phyloP scores from a whole-genome alignment of 192 early-diverging fungal genomes.

The Mortierella claussenii region DNA sequence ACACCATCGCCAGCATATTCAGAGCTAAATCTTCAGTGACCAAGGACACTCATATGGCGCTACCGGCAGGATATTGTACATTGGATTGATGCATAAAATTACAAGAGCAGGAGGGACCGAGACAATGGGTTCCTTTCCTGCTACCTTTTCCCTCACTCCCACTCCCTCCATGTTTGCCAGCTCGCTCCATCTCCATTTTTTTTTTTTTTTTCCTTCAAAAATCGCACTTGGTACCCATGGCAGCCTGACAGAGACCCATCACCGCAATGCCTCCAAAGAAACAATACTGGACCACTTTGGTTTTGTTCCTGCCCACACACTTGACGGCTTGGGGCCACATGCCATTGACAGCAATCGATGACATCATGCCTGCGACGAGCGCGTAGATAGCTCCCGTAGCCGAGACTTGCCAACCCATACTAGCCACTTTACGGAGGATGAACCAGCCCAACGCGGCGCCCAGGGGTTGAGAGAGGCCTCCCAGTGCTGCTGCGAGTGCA shows the following conservation, averaged over 20 bases:
- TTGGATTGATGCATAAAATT: too few relatives aligned
- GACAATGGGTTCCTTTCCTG: too few relatives aligned
- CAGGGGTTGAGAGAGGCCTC: conserved; percentile 64
- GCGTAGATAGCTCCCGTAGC: conserved; percentile 63
- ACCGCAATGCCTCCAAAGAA: conserved; percentile 48
- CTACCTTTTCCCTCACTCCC: too few relatives aligned
- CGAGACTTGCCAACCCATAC: conserved; percentile 53
- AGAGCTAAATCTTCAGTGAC: too few relatives aligned
- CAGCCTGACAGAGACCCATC: conserved; percentile 49
- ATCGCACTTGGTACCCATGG: conserved; percentile 45
- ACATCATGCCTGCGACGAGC: conserved; percentile 66
- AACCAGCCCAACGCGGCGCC: conserved; percentile 63
- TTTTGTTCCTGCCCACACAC: conserved; percentile 42
- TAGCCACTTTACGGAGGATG: conserved; percentile 38
- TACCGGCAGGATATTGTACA: too few relatives aligned
- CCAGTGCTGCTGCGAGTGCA: conserved; percentile 55
- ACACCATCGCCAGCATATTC: too few relatives aligned
- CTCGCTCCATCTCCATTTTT: too few relatives aligned
- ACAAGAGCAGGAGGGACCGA: too few relatives aligned
- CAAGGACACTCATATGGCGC: too few relatives aligned
- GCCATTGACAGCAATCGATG: conserved; percentile 60
- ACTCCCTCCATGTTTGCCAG: too few relatives aligned
- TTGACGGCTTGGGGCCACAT: conserved; percentile 55
- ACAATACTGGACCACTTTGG: conserved; percentile 38
- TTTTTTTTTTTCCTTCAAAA: conserved; percentile 16